These are phyloP conservation scores for Strobilomyces confusus DNA, from an alignment of 768 basidiomycete species.

Conservation along the genomic window DNA sequence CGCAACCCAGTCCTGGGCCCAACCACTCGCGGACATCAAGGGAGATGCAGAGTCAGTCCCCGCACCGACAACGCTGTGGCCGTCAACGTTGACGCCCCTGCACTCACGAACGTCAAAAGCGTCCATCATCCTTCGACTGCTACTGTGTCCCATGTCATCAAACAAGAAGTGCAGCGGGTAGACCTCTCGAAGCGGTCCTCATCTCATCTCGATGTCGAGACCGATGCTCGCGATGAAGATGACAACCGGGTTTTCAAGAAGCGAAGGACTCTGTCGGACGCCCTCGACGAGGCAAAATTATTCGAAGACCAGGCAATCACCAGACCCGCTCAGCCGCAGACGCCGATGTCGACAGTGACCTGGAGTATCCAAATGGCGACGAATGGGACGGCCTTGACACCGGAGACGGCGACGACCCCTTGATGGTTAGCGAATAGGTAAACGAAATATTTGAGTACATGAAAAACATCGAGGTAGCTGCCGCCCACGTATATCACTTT, in stretches of 20 bases:
- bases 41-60: constrained; percentile 18
- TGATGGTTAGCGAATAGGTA: constrained; percentile 98
- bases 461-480: constrained; percentile 72
- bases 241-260: constrained; percentile 65
- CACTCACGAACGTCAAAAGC: background rate
- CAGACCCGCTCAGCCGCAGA: constrained; percentile 36
- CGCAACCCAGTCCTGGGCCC: constrained; percentile 16
- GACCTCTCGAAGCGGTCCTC: constrained; percentile 32
- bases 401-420: constrained; percentile 88
- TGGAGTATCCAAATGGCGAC: constrained; percentile 59
- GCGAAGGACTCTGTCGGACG: constrained; percentile 67
- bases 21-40: constrained; percentile 29
- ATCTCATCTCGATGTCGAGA: constrained; percentile 28
- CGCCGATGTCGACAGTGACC: constrained; percentile 40
- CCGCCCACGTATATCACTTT: background rate
- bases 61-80: constrained; percentile 51
- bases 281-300: constrained; percentile 39
- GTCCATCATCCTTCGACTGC: constrained; percentile 30
- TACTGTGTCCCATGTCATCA: constrained; percentile 19
- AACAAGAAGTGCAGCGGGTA: constrained; percentile 26
- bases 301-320: constrained; percentile 42
- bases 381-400: constrained; percentile 91
- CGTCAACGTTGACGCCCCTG: constrained; percentile 40
- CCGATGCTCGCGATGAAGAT: constrained; percentile 48
- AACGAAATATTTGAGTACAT: constrained; percentile 91